Conservation (phyloP, 768 basidiomycete species). For the Russula foetens region DNA sequence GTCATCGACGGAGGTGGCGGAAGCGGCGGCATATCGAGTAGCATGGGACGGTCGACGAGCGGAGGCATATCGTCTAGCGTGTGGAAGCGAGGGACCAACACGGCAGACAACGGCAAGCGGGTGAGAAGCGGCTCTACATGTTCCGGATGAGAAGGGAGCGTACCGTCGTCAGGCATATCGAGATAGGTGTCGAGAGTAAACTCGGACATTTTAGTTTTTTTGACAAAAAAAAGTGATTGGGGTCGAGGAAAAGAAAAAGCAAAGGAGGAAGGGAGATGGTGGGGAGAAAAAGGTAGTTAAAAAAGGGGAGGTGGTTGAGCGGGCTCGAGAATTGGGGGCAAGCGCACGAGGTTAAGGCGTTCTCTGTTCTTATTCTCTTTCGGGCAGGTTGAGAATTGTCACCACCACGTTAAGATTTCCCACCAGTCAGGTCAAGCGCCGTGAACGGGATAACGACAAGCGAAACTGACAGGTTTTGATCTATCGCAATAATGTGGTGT, state of each 20-base stretch:
- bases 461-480: too few species aligned
- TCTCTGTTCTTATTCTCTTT: conserved; percentile 13
- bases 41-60: conserved; percentile 39
- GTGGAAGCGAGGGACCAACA: too few species aligned
- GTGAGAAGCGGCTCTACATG: background rate
- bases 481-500: too few species aligned
- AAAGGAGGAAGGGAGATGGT: background rate
- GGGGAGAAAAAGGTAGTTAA: background rate
- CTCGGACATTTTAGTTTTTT: conserved; percentile 3
- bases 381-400: conserved; percentile 10
- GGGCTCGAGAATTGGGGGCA: background rate
- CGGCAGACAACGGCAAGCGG: background rate
- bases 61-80: conserved; percentile 30
- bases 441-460: too few species aligned
- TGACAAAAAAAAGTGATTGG: background rate
- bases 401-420: conserved; percentile 13
- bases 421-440: conserved; percentile 5
- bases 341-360: conserved; percentile 17
- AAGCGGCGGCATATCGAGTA: too few species aligned
- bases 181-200: conserved; percentile 1
- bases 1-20: conserved; percentile 33
- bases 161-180: conserved; percentile 16
- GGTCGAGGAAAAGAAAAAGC: background rate
- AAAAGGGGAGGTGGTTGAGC: conserved; percentile 17
- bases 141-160: background rate